Evolutionary conservation across 2,329 filamentous ascomycete genomes (phyloP).

Genomic region (Xylariaceae sp.): DNA sequence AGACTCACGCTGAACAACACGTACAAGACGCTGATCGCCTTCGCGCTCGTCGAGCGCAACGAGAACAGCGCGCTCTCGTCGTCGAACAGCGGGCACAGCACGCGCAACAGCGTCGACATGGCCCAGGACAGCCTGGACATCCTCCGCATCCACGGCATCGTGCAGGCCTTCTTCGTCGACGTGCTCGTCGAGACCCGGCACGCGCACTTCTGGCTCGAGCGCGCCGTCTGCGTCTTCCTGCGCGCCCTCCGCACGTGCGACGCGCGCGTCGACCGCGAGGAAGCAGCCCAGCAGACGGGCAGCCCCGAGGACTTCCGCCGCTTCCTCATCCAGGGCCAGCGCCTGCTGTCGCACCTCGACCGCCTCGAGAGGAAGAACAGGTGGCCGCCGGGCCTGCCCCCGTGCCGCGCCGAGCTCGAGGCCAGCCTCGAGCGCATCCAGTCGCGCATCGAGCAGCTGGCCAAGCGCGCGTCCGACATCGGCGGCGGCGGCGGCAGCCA

Average conservation of each 20-base stretch:
- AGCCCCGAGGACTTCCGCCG: slow-evolving; percentile 45
- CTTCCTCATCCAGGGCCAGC: slow-evolving; percentile 43
- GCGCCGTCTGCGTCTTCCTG: slow-evolving; percentile 40
- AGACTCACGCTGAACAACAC: slow-evolving; percentile 37
- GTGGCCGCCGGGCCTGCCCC: slow-evolving; percentile 18
- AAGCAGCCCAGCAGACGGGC: slow-evolving; percentile 32
- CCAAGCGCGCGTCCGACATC: slow-evolving; percentile 31
- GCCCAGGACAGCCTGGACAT: slow-evolving; percentile 40
- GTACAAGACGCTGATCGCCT: slow-evolving; percentile 41
- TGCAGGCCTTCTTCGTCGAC: slow-evolving; percentile 46
- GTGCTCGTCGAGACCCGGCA: slow-evolving; percentile 33
- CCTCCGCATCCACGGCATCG: slow-evolving; percentile 42
- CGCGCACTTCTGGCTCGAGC: slow-evolving; percentile 40
- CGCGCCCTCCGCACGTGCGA: slow-evolving; percentile 40
- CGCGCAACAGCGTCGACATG: slow-evolving; percentile 32
- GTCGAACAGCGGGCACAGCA: slow-evolving; percentile 33
- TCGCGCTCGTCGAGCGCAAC: slow-evolving; percentile 44
- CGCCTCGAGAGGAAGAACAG: slow-evolving; percentile 27
- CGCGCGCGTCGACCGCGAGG: slow-evolving; percentile 32
- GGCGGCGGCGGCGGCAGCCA: slow-evolving; percentile 30
- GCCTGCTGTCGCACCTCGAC: slow-evolving; percentile 35
- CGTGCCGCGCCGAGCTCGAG: slow-evolving; percentile 28
- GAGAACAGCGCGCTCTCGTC: slow-evolving; percentile 33
- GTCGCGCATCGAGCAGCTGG: slow-evolving; percentile 34
- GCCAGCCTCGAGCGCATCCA: slow-evolving; percentile 30